phyloP scores from a whole-genome alignment of 371 early-diverging fungal genomes.

The Choanephora cucurbitarum region DNA sequence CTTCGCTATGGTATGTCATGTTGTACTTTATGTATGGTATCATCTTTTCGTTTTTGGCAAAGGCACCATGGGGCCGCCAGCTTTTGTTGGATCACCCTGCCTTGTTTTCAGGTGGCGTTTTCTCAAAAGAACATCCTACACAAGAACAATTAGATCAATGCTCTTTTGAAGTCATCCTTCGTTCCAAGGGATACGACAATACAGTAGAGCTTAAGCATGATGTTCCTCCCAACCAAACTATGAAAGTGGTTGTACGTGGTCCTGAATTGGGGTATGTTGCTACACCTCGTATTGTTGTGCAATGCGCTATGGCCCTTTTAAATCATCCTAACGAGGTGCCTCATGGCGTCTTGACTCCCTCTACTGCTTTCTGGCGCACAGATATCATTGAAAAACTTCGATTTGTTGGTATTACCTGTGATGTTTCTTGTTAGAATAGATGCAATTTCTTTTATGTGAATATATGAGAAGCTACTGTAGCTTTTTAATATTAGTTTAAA shows the following conservation, averaged over 20 bases:
- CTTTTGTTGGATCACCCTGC: conserved; percentile 62
- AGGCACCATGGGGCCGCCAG: conserved; percentile 58
- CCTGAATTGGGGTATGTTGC: conserved; percentile 68
- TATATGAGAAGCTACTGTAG: no score
- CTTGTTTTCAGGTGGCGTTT: conserved; percentile 52
- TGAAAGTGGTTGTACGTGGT: conserved; percentile 55
- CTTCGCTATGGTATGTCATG: conserved; percentile 49
- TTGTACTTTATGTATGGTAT: conserved; percentile 36
- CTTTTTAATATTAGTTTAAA: no score
- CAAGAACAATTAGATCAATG: conserved; percentile 56
- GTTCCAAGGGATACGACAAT: conserved; percentile 53
- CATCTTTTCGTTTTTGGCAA: conserved; percentile 53
- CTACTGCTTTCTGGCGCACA: conserved; percentile 63
- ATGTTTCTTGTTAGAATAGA: conserved; percentile 25
- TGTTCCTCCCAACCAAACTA: conserved; percentile 42
- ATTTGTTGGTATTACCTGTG: conserved; percentile 58
- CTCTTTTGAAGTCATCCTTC: conserved; percentile 56
- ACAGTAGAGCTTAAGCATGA: conserved; percentile 13
- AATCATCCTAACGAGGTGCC: conserved; percentile 40
- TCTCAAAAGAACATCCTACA: conserved; percentile 63
- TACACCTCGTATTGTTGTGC: conserved; percentile 61
- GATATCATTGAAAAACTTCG: conserved; percentile 54
- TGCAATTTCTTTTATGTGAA: no score
- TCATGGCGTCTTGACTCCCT: conserved; percentile 64
- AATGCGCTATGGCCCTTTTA: conserved; percentile 55